These are phyloP conservation scores for Tricladium varicosporioides DNA, from an alignment of 2,329 filamentous ascomycete species.

Conservation along the genomic window DNA sequence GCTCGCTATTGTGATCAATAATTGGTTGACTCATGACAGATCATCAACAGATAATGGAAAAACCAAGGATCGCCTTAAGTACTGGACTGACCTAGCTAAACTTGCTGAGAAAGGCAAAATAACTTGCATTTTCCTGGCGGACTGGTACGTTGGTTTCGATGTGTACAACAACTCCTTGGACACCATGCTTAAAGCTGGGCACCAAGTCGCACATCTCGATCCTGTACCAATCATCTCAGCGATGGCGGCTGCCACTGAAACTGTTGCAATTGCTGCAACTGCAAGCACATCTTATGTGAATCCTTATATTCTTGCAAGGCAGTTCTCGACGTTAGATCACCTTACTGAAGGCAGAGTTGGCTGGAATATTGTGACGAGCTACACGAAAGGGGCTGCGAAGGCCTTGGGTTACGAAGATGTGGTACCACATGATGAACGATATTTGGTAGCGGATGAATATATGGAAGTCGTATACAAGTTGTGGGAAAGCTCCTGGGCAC, in stretches of 20 bases:
- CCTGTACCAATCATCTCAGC: constrained; percentile 59
- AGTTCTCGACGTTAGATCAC: constrained; percentile 64
- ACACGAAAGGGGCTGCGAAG: constrained; percentile 41
- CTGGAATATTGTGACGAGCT: constrained; percentile 61
- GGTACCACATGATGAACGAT: constrained; percentile 59
- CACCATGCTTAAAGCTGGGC: constrained; percentile 5
- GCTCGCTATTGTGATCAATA: no score
- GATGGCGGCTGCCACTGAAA: constrained; percentile 65
- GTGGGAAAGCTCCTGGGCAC: constrained; percentile 64
- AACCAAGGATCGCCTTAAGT: constrained; percentile 12
- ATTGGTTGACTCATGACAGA: background rate
- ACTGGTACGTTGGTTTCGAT: constrained; percentile 46
- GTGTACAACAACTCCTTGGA: constrained; percentile 6
- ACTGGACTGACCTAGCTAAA: constrained; percentile 40
- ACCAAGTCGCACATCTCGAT: constrained; percentile 36
- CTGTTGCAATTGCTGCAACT: constrained; percentile 63
- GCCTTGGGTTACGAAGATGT: constrained; percentile 47
- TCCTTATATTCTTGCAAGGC: constrained; percentile 63
- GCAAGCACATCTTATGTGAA: constrained; percentile 62
- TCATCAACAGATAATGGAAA: constrained; percentile 8
- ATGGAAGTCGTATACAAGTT: constrained; percentile 46
- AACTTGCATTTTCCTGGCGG: constrained; percentile 63
- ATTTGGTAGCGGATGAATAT: constrained; percentile 60
- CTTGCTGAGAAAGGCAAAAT: constrained; percentile 57
- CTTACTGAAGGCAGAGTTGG: constrained; percentile 58